These are phyloP conservation scores for Penicillium dipodomyicola DNA, from an alignment of 495 filamentous ascomycete species.

Conservation along the genomic window DNA sequence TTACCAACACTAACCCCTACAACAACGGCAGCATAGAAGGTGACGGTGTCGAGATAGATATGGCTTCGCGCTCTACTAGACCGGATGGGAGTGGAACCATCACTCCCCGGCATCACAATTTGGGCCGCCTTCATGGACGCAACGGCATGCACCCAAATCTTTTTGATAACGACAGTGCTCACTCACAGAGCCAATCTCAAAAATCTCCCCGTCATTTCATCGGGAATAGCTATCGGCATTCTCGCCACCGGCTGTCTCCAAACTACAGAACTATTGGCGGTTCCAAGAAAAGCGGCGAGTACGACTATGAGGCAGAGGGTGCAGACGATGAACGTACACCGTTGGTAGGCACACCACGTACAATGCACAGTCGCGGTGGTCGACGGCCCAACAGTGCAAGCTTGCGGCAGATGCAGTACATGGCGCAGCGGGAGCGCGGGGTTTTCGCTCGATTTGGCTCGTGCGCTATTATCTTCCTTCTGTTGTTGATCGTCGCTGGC, in stretches of 20 bases:
- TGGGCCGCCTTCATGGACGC: constrained; percentile 65
- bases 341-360: constrained; percentile 65
- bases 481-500: constrained; percentile 73
- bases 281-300: constrained; percentile 55
- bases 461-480: constrained; percentile 69
- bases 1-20: constrained; percentile 73
- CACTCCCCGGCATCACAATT: constrained; percentile 70
- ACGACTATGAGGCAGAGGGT: constrained; percentile 69
- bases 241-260: constrained; percentile 35
- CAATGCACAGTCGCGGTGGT: constrained; percentile 59
- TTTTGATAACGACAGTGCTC: constrained; percentile 70
- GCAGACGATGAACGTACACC: constrained; percentile 92
- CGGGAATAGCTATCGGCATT: constrained; percentile 36
- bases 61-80: constrained; percentile 56
- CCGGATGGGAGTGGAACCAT: constrained; percentile 61
- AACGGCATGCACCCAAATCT: constrained; percentile 66
- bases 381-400: constrained; percentile 56
- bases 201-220: constrained; percentile 62
- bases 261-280: constrained; percentile 45
- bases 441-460: constrained; percentile 72
- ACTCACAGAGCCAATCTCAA: constrained; percentile 42
- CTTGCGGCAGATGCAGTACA: constrained; percentile 71
- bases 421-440: constrained; percentile 63
- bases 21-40: constrained; percentile 58
- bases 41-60: constrained; percentile 58